Evolutionary conservation across 208 protist species (phyloP).

Genomic region (Trypanosoma vivax): DNA sequence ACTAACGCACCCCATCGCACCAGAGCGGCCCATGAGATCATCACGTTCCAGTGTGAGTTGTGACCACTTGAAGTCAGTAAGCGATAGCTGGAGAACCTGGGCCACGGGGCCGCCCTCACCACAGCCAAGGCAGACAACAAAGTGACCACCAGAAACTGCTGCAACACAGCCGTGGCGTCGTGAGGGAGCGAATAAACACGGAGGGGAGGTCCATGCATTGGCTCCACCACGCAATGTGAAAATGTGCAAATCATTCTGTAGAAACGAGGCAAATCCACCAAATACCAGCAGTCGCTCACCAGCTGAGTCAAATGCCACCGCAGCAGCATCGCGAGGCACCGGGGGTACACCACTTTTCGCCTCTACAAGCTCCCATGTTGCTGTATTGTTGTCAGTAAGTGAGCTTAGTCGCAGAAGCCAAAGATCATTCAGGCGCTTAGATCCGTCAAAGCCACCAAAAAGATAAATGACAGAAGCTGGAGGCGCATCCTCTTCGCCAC

Average conservation of each 20-base stretch:
- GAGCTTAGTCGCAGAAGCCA: conserved; percentile 35
- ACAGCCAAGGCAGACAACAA: conserved; percentile 32
- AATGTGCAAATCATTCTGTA: conserved; percentile 30
- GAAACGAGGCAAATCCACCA: conserved; percentile 21
- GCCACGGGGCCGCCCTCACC: conserved; percentile 19
- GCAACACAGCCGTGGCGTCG: conserved; percentile 22
- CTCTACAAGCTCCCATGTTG: conserved; percentile 26
- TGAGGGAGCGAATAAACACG: conserved; percentile 14
- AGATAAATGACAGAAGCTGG: conserved; percentile 29
- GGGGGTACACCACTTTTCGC: conserved; percentile 18
- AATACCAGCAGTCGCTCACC: conserved; percentile 39
- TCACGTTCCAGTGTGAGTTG: conserved; percentile 21
- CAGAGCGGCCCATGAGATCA: conserved; percentile 16
- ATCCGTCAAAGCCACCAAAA: conserved; percentile 57
- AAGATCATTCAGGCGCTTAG: conserved; percentile 40
- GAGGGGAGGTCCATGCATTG: conserved; percentile 21
- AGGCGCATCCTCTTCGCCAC: conserved; percentile 9
- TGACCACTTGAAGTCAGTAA: conserved; percentile 35
- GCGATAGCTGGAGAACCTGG: conserved; percentile 29
- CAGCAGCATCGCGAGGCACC: conserved; percentile 29
- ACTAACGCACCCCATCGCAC: conserved; percentile 25
- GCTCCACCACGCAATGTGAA: conserved; percentile 26
- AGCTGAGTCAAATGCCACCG: conserved; percentile 28
- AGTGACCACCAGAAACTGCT: conserved; percentile 18
- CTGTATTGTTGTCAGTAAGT: conserved; percentile 20